Conservation (phyloP, 2,329 filamentous ascomycete genomes). For the Lasiodiplodia hormozganensis region DNA sequence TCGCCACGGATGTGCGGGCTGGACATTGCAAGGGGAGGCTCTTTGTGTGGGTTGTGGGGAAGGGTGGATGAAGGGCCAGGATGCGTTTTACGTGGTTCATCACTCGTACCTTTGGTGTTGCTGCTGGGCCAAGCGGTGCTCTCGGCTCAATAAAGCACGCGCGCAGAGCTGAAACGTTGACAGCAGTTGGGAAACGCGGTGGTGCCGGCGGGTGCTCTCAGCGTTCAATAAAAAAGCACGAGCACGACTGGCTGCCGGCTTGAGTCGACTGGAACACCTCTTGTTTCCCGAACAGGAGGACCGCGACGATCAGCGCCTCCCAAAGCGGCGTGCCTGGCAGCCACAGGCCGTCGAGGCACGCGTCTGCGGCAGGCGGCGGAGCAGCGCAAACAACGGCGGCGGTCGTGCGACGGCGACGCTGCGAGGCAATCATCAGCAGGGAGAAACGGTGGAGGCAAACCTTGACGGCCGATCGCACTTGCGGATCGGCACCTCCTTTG, state of each 20-base stretch:
- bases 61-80: background rate
- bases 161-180: conserved; percentile 6
- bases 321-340: conserved; percentile 2
- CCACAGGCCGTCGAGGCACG: background rate
- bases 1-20: conserved; percentile 2
- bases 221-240: conserved; percentile 27
- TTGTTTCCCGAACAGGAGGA: conserved; percentile 4
- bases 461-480: conserved; percentile 4
- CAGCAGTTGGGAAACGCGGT: conserved; percentile 17
- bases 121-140: conserved; percentile 17
- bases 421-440: background rate
- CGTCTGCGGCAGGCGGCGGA: conserved; percentile 8
- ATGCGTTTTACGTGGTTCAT: conserved; percentile 19
- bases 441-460: background rate
- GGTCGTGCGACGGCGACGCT: conserved; percentile 14
- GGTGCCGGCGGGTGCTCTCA: conserved; percentile 2
- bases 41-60: background rate
- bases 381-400: conserved; percentile 10
- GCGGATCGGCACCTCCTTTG: conserved; percentile 13
- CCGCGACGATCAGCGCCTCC: background rate
- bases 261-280: conserved; percentile 11
- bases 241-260: conserved; percentile 14
- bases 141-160: conserved; percentile 27
- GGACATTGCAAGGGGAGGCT: conserved; percentile 1
- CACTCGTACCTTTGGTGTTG: conserved; percentile 8